Conservation (phyloP, 345 rosid genomes). For the Eucalyptus shirleyi region DNA sequence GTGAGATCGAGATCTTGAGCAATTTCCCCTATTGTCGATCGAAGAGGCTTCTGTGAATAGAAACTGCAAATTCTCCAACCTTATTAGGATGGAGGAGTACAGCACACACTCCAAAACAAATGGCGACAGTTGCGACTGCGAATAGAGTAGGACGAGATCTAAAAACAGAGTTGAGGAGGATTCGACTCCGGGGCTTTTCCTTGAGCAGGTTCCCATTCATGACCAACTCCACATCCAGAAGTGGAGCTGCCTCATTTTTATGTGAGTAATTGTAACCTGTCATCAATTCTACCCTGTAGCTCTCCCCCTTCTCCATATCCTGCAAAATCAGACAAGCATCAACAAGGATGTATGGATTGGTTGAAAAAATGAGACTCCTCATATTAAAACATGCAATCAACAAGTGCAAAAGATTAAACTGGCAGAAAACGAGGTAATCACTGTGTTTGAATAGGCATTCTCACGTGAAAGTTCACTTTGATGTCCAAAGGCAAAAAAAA, state of each 20-base stretch:
- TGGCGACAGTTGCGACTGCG: constrained; percentile 20
- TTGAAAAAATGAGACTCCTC: not conserved
- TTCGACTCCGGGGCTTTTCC: constrained; percentile 20
- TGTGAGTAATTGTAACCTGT: not conserved
- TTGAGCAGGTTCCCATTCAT: constrained; percentile 27
- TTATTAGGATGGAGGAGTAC: constrained; percentile 60
- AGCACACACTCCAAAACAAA: constrained; percentile 69
- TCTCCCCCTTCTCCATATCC: constrained; percentile 24
- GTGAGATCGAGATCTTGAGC: not conserved
- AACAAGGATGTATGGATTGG: not conserved
- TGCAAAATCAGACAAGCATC: constrained; percentile 12
- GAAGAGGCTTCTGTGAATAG: constrained; percentile 48
- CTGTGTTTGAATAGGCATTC: not conserved
- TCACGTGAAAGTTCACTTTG: not conserved
- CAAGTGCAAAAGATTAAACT: not conserved
- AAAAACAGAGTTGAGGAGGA: constrained; percentile 5
- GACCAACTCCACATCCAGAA: constrained; percentile 36
- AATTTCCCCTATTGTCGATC: constrained; percentile 1
- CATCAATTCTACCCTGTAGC: not conserved
- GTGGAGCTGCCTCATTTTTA: constrained; percentile 28
- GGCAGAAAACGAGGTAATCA: not conserved
- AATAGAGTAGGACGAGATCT: constrained; percentile 35
- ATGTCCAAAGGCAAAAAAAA: not conserved
- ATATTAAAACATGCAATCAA: not conserved
- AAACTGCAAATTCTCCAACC: constrained; percentile 58